phyloP scores from a whole-genome alignment of 202 grass and related monocot species.

The Elaeis oleifera region DNA sequence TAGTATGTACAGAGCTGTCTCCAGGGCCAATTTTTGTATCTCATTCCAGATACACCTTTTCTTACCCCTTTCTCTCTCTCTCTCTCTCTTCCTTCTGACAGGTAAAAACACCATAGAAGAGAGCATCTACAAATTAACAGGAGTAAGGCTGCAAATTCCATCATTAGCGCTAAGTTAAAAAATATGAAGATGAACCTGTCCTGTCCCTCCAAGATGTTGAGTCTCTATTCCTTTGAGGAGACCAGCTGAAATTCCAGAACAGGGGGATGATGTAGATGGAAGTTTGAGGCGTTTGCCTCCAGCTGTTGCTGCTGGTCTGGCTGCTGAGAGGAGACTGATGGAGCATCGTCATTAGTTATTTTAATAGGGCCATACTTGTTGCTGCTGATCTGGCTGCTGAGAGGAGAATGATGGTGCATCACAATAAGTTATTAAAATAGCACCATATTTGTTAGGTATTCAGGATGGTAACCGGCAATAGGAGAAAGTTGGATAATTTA shows the following conservation, averaged over 20 bases:
- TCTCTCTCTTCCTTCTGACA: constrained; percentile 8
- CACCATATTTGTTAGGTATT: no score
- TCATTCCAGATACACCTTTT: background rate
- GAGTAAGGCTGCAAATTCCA: constrained; percentile 50
- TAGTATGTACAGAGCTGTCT: constrained; percentile 34
- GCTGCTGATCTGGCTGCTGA: constrained; percentile 5
- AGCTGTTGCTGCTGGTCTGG: constrained; percentile 69
- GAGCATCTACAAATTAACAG: constrained; percentile 72
- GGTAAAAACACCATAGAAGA: constrained; percentile 90
- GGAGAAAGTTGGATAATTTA: no score
- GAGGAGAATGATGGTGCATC: background rate
- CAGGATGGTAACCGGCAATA: no score
- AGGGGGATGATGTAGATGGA: constrained; percentile 22
- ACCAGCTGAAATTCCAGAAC: constrained; percentile 35
- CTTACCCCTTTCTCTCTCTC: background rate
- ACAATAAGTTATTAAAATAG: no score
- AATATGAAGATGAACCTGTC: constrained; percentile 66
- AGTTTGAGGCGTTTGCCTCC: constrained; percentile 62
- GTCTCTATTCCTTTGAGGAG: constrained; percentile 39
- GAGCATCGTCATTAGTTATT: constrained; percentile 7
- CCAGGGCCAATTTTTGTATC: background rate
- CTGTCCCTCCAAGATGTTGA: constrained; percentile 78
- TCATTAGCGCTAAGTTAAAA: constrained; percentile 49
- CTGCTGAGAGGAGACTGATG: constrained; percentile 61
- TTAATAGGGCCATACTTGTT: no score